Evolutionary conservation across 2,329 filamentous ascomycete species (phyloP).

Genomic region (Rhynchosporium secalis): DNA sequence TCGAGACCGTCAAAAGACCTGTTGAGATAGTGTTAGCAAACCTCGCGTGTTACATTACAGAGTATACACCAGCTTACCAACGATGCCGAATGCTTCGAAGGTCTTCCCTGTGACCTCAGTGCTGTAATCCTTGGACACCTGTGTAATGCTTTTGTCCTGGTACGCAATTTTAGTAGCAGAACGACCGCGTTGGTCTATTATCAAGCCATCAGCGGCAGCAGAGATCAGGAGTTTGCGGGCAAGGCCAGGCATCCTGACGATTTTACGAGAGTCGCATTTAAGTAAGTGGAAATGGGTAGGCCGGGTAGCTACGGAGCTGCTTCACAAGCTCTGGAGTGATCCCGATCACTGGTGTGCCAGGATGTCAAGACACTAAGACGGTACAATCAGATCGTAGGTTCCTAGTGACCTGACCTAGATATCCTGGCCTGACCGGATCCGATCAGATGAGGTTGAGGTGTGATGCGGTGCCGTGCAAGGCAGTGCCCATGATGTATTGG

Average conservation of each 20-base stretch:
- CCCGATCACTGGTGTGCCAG: too few relatives aligned
- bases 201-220: conserved; percentile 40
- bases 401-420: background rate
- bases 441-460: background rate
- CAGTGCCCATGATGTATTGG: conserved; percentile 2
- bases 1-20: conserved; percentile 85
- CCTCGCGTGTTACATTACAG: background rate
- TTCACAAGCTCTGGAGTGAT: background rate
- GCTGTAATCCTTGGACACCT: conserved; percentile 24
- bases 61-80: conserved; percentile 33
- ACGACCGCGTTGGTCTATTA: conserved; percentile 38
- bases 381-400: too few relatives aligned
- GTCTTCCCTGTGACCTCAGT: conserved; percentile 26
- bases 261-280: conserved; percentile 23
- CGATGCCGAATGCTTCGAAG: conserved; percentile 42
- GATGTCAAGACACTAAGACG: too few relatives aligned
- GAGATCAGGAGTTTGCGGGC: conserved; percentile 40
- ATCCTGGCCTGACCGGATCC: background rate
- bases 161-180: conserved; percentile 38
- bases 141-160: conserved; percentile 35
- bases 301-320: too few relatives aligned
- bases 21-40: conserved; percentile 10
- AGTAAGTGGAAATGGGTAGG: background rate
- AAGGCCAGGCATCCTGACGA: conserved; percentile 39
- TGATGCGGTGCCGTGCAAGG: background rate